phyloP scores from a whole-genome alignment of 768 basidiomycete species.

The Trametes elegans region DNA sequence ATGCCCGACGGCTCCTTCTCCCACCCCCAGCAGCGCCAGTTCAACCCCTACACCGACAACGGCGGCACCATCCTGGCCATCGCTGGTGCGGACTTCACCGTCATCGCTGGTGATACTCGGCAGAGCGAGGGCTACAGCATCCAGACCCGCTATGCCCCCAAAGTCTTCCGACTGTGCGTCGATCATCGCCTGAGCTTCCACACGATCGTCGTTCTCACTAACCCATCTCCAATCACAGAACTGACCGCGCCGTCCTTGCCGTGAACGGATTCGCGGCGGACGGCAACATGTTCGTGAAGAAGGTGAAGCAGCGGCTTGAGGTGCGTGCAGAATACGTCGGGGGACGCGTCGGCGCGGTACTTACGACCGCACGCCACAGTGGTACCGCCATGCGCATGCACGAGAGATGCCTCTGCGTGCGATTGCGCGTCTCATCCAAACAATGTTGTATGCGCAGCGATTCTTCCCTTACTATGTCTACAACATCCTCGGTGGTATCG shows the following conservation, averaged over 20 bases:
- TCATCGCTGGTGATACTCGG: slow-evolving; percentile 95
- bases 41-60: slow-evolving; percentile 91
- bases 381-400: slow-evolving; percentile 96
- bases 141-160: slow-evolving; percentile 95
- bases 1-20: slow-evolving; percentile 32
- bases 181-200: slow-evolving; percentile 6
- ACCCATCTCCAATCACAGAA: slow-evolving; percentile 45
- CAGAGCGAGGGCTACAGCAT: slow-evolving; percentile 98
- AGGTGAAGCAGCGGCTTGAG: slow-evolving; percentile 92
- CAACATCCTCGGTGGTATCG: slow-evolving; percentile 94
- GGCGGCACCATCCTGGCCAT: slow-evolving; percentile 97
- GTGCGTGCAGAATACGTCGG: slow-evolving; percentile 43
- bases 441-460: slow-evolving; percentile 93
- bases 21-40: slow-evolving; percentile 54
- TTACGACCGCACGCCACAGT: slow-evolving; percentile 45
- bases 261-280: slow-evolving; percentile 98
- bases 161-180: slow-evolving; percentile 89
- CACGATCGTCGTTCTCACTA: background rate
- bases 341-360: background rate
- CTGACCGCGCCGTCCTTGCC: slow-evolving; percentile 88
- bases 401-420: slow-evolving; percentile 97
- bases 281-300: slow-evolving; percentile 97
- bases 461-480: slow-evolving; percentile 99
- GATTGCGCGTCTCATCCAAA: slow-evolving; percentile 97
- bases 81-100: slow-evolving; percentile 88